Percentiles rank a stretch among this genome's conserved stretches.
phyloP scores from a whole-genome alignment of 148 eudicot species.

The Nepenthes mirabilis region DNA sequence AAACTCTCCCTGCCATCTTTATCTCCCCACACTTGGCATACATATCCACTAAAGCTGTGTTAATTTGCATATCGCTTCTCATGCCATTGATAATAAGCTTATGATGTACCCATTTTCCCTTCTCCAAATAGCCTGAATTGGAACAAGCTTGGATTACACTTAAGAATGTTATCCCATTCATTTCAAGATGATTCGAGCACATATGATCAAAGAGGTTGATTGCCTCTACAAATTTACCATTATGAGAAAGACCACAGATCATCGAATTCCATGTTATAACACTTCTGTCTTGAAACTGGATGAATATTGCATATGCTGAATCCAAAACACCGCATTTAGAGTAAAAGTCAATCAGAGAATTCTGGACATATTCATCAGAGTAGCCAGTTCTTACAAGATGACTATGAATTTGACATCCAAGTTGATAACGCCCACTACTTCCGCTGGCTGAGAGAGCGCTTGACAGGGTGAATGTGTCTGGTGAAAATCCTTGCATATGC shows the following conservation, averaged over 20 bases:
- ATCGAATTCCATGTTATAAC: slow-evolving; percentile 54
- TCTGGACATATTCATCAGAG: slow-evolving; percentile 35
- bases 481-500: slow-evolving; percentile 15
- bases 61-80: slow-evolving; percentile 22
- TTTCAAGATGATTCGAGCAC: slow-evolving; percentile 23
- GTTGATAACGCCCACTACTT: slow-evolving; percentile 11
- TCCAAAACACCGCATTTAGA: slow-evolving; percentile 33
- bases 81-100: slow-evolving; percentile 28
- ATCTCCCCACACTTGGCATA: slow-evolving; percentile 58
- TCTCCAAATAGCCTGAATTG: slow-evolving; percentile 31
- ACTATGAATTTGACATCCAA: slow-evolving; percentile 42
- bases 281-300: slow-evolving; percentile 14
- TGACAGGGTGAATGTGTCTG: slow-evolving; percentile 34
- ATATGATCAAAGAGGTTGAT: slow-evolving; percentile 35
- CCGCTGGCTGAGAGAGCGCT: slow-evolving; percentile 43
- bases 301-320: slow-evolving; percentile 27
- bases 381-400: slow-evolving; percentile 19
- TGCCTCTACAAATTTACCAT: slow-evolving; percentile 29
- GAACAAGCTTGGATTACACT: slow-evolving; percentile 55
- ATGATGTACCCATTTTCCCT: slow-evolving; percentile 51
- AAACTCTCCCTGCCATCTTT: slow-evolving; percentile 31
- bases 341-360: slow-evolving; percentile 51
- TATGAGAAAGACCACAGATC: slow-evolving; percentile 45
- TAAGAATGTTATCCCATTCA: slow-evolving; percentile 45
- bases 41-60: slow-evolving; percentile 45